phyloP scores from a whole-genome alignment of 2,329 filamentous ascomycete species.

The Lachnellula occidentalis region DNA sequence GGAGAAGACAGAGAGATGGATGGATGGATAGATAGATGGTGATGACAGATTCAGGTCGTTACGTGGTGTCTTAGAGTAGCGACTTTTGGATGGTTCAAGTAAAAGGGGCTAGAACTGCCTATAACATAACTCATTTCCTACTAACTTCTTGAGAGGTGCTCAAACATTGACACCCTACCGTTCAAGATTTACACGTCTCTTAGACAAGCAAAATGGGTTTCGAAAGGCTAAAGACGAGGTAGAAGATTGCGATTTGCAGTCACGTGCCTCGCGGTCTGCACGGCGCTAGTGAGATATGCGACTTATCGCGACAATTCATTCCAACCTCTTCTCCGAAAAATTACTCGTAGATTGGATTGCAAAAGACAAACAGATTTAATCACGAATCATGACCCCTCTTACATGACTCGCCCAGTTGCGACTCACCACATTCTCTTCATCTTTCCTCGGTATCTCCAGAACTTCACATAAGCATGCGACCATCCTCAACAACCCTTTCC shows the following conservation, averaged over 20 bases:
- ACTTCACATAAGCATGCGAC: not conserved
- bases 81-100: not conserved
- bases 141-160: rapidly evolving
- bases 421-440: not conserved
- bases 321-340: not conserved
- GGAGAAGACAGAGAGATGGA: not conserved
- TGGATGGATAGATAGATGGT: not conserved
- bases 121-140: no score
- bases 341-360: not conserved
- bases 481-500: not conserved
- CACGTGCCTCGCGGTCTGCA: not conserved
- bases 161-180: no score
- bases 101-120: not conserved
- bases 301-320: not conserved
- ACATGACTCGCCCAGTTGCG: not conserved
- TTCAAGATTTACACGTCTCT: no score
- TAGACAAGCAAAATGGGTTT: not conserved
- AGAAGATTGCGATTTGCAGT: not conserved
- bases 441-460: not conserved
- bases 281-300: not conserved
- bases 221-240: not conserved
- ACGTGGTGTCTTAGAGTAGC: not conserved
- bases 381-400: not conserved
- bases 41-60: conserved; percentile 2
- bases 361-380: conserved; percentile 4